Conservation (phyloP, 2,329 filamentous ascomycete species). For the Aspergillus brasiliensis region DNA sequence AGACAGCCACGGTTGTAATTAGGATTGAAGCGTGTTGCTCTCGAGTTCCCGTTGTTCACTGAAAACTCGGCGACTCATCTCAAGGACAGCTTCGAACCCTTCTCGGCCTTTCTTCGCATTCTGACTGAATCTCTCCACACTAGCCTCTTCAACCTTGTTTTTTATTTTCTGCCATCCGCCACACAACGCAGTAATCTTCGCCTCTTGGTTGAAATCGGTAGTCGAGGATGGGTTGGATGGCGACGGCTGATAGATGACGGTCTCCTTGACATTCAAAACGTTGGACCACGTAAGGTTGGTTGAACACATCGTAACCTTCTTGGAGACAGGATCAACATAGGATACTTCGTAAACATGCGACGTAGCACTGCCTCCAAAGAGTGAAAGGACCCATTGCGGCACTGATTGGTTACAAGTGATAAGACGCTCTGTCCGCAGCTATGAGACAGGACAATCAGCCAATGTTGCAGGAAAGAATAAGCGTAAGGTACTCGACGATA, state of each 20-base stretch:
- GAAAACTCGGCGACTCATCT: conserved; percentile 90
- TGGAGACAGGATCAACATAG: conserved; percentile 80
- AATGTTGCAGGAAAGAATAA: background rate
- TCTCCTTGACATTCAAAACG: conserved; percentile 88
- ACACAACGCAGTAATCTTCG: conserved; percentile 89
- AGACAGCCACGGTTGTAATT: background rate
- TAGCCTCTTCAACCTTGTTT: conserved; percentile 91
- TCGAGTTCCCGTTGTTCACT: conserved; percentile 78
- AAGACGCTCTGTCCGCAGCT: conserved; percentile 72
- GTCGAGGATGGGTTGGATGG: conserved; percentile 50
- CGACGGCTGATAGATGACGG: conserved; percentile 78
- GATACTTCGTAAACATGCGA: conserved; percentile 93
- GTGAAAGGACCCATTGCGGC: conserved; percentile 63
- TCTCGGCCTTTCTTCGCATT: conserved; percentile 89
- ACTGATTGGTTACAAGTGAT: conserved; percentile 54
- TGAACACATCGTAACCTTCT: conserved; percentile 94
- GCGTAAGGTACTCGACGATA: conserved; percentile 18
- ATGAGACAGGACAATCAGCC: conserved; percentile 18
- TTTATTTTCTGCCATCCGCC: conserved; percentile 97
- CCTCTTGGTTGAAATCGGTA: conserved; percentile 86
- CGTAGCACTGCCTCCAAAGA: conserved; percentile 78
- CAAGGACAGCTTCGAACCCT: conserved; percentile 91
- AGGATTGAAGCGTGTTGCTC: conserved; percentile 38
- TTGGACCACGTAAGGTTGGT: conserved; percentile 94
- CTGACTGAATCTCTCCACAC: conserved; percentile 84